Conservation (phyloP, 352 stramenopile species). For the Phytophthora parvispora region DNA sequence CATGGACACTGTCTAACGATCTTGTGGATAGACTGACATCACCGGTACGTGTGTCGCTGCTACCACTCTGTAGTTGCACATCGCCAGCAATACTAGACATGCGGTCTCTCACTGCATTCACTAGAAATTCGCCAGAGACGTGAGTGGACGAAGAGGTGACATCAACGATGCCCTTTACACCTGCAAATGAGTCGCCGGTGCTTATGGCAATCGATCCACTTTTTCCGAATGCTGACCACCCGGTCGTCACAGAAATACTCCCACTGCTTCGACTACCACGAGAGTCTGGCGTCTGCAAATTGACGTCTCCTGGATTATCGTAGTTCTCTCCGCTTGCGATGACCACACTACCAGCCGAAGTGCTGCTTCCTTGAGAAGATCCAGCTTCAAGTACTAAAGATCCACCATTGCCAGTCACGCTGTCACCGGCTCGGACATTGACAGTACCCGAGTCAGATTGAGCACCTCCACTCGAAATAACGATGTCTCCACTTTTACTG, state of each 20-base stretch:
- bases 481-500: conserved; percentile 42
- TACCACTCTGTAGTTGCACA: conserved; percentile 29
- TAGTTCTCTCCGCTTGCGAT: conserved; percentile 39
- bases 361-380: conserved; percentile 28
- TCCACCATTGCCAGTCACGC: conserved; percentile 39
- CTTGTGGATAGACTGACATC: conserved; percentile 36
- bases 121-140: conserved; percentile 29
- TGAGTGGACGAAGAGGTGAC: conserved; percentile 31
- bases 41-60: conserved; percentile 21
- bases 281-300: conserved; percentile 37
- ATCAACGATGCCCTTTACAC: conserved; percentile 27
- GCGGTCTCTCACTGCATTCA: conserved; percentile 30
- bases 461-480: conserved; percentile 38
- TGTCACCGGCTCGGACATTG: conserved; percentile 40
- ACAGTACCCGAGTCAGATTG: conserved; percentile 37
- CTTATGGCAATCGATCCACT: conserved; percentile 43
- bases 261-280: conserved; percentile 35
- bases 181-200: conserved; percentile 25
- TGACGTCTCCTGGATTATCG: conserved; percentile 28
- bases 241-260: conserved; percentile 36
- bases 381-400: conserved; percentile 51
- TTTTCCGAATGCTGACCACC: conserved; percentile 35
- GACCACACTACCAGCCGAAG: conserved; percentile 38
- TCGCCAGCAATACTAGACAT: conserved; percentile 14
- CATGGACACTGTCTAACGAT: conserved; percentile 7